Evolutionary conservation across 495 filamentous ascomycete species (phyloP).

Genomic region (Aspergillus ostianus): DNA sequence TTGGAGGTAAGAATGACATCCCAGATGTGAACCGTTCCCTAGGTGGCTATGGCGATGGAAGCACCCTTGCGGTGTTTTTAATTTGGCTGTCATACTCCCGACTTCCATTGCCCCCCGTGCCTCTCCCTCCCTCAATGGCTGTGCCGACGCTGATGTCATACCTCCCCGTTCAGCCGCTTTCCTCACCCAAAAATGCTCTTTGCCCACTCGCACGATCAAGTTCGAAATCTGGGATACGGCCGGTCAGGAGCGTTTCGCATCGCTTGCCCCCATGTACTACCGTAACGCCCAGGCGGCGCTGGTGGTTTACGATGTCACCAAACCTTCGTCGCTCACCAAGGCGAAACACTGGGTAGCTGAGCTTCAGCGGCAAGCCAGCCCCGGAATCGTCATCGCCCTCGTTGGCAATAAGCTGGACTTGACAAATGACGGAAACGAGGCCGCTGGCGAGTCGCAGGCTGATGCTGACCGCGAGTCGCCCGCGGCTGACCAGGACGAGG

Average conservation of each 20-base stretch:
- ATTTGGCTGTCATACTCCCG: background rate
- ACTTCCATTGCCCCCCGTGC: background rate
- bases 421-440: slow-evolving; percentile 53
- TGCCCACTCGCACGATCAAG: slow-evolving; percentile 95
- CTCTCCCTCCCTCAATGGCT: background rate
- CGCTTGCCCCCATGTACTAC: slow-evolving; percentile 98
- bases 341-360: slow-evolving; percentile 99
- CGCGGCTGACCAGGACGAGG: slow-evolving; percentile 35
- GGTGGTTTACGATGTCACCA: slow-evolving; percentile 98
- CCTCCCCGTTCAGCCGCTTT: slow-evolving; percentile 70
- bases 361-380: slow-evolving; percentile 93
- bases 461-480: slow-evolving; percentile 28
- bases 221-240: slow-evolving; percentile 99
- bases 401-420: slow-evolving; percentile 98
- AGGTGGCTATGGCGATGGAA: slow-evolving; percentile 2
- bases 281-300: slow-evolving; percentile 98
- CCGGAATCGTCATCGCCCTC: slow-evolving; percentile 95
- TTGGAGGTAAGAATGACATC: slow-evolving; percentile 72
- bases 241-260: slow-evolving; percentile 96
- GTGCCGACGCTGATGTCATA: slow-evolving; percentile 29
- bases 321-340: slow-evolving; percentile 91
- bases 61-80: too few species aligned
- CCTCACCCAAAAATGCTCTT: slow-evolving; percentile 96
- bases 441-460: slow-evolving; percentile 30
- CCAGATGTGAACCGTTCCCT: background rate